Evolutionary conservation across 1,284 basidiomycete genomes (phyloP), one percentile per base, ranked within the genome.

Genomic region (Takashimella koratensis): DNA sequence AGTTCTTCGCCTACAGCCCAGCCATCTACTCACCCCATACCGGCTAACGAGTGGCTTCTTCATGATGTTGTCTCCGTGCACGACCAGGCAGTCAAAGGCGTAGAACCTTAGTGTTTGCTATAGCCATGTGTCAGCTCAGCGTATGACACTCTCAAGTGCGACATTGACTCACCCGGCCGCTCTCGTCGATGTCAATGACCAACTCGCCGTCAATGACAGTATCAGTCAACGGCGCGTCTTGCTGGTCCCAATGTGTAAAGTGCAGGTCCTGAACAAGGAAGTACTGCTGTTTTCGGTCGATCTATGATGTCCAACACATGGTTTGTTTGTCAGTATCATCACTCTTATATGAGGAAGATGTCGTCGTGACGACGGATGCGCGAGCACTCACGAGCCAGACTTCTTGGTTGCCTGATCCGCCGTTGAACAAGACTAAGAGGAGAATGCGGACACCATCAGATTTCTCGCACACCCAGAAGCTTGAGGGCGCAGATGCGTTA

Each of bases 381-480:
- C 30, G 10, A 8, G 10, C 16, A 69, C 72, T 62, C 58, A 95
- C 93, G 24, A 96, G 79, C 76, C 85, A 96, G 3, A 90, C 84
- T 45, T 82, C 81, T 75, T 98, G 94, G 19, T 60, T 62, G 24
- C 79, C 81, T 39, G 80, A 79, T 21, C 65, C 58, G 8, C 80
- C 75, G 21, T 81, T 78, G 49, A 79, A 75, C 41, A 86, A 82
- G 47, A 98, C 82, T 56, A 96, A 80, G 45, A 98, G 83, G 43
- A 98, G 80, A 26, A 98, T 90, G 42, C 96, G 84, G 50, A 98
- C 78, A 2, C 96, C 96, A 70, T 99, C 96, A n/a, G 93, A 96
- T 79, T 99, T 99, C 78, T 99, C 96, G 77, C 93, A 97, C 25
- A 99, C 95, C 95, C 95, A 99, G 73, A 89, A 98, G 73, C 92